Base-by-base conservation (phyloP, 768 basidiomycete genomes). In the Cubamyces lactineus region DNA sequence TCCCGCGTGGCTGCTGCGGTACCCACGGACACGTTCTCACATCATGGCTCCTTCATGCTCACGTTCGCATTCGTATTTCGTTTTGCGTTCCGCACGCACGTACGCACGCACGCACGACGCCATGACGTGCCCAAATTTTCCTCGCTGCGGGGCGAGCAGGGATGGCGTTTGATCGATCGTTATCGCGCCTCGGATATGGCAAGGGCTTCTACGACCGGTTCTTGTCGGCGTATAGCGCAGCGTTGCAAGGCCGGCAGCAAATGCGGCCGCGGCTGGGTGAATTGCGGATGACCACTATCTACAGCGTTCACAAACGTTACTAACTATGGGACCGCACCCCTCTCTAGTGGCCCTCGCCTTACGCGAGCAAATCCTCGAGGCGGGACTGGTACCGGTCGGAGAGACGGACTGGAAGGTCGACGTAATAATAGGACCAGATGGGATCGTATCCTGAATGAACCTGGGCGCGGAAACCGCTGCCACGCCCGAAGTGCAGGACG, bases 171-270 rank as follows among this genome's bases (percentile, higher is more conserved):
- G 91, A 92, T 74, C 78, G 76, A 43, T 81, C 81, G 16, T 71
- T 87, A 56, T 85, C 85, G 50, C 85, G 91, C 30, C 80, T 93
- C 28, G 91, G 91, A 11, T 89, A 92, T 65, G 91, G 91, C 23
- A 93, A 89, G 72, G 91, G 91, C 6, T 92, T 89, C 74, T 93
- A 93, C 66, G 91, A 93, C 74, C 78, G 81, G 15, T 93, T 90
- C 74, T 77, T 93, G 39, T 74, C 84, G 2, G 72, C 78, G 0
- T 91, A 91, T 61, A 71, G 77, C 48, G 61, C 51, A 47, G 61
- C 46, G 51, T 55, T 42, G 68, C 75, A 15, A 55, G 76, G 77
- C 24, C 75, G 76, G 61, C 74, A 75, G 23, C 78, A 75, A 57
- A 87, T 88, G 1, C 66, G 87, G 38, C 78, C 91, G 1, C 66